phyloP scores from a whole-genome alignment of 306 rosid species.

The Vigna mungo region DNA sequence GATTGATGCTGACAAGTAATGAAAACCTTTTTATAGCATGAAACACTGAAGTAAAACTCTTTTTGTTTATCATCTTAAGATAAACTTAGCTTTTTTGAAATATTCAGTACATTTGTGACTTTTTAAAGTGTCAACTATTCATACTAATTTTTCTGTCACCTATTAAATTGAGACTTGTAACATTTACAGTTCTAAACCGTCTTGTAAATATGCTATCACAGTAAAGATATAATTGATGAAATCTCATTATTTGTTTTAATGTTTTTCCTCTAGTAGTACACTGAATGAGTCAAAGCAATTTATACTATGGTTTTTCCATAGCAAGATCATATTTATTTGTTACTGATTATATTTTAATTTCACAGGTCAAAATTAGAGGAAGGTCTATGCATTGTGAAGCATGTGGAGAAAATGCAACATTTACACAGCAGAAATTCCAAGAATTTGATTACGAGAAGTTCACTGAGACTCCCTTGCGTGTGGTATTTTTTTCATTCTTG shows the following conservation, averaged over 20 bases:
- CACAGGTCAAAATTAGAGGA: conserved; percentile 95
- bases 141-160: conserved; percentile 16
- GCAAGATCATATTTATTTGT: conserved; percentile 20
- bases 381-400: conserved; percentile 75
- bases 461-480: conserved; percentile 74
- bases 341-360: conserved; percentile 29
- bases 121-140: too few relatives aligned
- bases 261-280: too few relatives aligned
- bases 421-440: conserved; percentile 63
- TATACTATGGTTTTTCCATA: neutral
- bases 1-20: too few relatives aligned
- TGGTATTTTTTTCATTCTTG: conserved; percentile 61
- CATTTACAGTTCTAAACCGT: conserved; percentile 6
- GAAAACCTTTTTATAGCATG: too few relatives aligned
- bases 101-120: too few relatives aligned
- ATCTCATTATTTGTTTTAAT: too few relatives aligned
- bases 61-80: too few relatives aligned
- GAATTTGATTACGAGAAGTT: conserved; percentile 91
- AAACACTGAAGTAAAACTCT: too few relatives aligned
- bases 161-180: neutral
- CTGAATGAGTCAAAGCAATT: too few relatives aligned
- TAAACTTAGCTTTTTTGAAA: too few relatives aligned
- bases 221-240: neutral
- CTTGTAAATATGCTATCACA: neutral
- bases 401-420: conserved; percentile 75